phyloP scores from a whole-genome alignment of 1,284 basidiomycete species.

The Kalmanozyma brasiliensis region DNA sequence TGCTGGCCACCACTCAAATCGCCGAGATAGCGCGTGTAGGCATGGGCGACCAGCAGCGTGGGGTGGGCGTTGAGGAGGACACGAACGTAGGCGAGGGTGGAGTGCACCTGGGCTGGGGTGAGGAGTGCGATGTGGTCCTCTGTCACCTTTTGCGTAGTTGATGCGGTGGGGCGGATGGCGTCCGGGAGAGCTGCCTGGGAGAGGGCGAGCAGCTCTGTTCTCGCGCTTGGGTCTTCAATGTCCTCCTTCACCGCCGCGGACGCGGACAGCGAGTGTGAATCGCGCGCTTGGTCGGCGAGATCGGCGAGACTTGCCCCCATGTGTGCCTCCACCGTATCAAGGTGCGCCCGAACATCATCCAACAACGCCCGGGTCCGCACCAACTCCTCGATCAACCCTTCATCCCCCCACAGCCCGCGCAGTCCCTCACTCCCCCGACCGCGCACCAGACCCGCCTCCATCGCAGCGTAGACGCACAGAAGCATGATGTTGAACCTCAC shows the following conservation, averaged over 20 bases:
- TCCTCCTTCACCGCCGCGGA: neutral
- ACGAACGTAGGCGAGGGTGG: constrained; percentile 38
- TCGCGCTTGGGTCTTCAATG: neutral
- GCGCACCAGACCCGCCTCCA: constrained; percentile 12
- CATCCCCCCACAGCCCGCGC: constrained; percentile 9
- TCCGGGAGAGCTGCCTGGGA: neutral
- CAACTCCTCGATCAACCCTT: constrained; percentile 18
- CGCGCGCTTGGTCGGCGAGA: constrained; percentile 14
- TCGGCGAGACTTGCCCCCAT: constrained; percentile 25
- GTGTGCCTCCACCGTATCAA: constrained; percentile 11
- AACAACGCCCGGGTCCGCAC: constrained; percentile 15
- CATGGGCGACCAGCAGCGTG: constrained; percentile 28
- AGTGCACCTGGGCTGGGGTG: constrained; percentile 17
- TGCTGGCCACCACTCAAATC: constrained; percentile 84
- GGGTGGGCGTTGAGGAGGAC: constrained; percentile 2
- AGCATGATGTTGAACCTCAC: constrained; percentile 54
- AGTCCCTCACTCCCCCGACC: neutral
- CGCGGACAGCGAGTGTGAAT: constrained; percentile 1
- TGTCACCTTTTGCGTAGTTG: too few relatives aligned
- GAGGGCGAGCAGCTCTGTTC: neutral
- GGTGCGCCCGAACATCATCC: constrained; percentile 33
- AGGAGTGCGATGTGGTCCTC: constrained; percentile 41
- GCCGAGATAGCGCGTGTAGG: constrained; percentile 77
- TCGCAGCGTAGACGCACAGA: constrained; percentile 37
- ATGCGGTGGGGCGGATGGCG: neutral